Percentiles rank a stretch among this genome's conserved stretches.
These are phyloP conservation scores for Astragalus glycyphyllos DNA, from an alignment of 306 rosid species.

Conservation along the genomic window DNA sequence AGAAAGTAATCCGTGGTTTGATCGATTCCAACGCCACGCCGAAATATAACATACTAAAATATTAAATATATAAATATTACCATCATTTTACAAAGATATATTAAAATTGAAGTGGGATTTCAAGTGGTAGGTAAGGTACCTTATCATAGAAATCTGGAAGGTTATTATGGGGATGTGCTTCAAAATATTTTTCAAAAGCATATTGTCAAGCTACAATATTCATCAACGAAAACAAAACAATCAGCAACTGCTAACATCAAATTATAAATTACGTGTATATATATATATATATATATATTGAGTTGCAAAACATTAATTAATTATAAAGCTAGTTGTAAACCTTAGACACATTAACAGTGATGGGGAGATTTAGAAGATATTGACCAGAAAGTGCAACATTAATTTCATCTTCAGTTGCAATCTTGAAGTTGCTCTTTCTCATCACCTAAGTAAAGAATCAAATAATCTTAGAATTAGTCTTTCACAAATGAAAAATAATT, in stretches of 20 bases:
- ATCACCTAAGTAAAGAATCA: conserved; percentile 59
- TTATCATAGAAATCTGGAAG: conserved; percentile 84
- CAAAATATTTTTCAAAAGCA: conserved; percentile 73
- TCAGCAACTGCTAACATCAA: conserved; percentile 36
- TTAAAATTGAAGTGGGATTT: too few species aligned
- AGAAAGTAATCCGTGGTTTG: conserved; percentile 73
- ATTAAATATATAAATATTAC: not conserved
- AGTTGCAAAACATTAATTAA: not conserved
- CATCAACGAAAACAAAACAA: conserved; percentile 28
- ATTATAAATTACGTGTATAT: too few species aligned
- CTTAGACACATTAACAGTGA: conserved; percentile 80
- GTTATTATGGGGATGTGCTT: conserved; percentile 54
- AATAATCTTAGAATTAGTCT: conserved; percentile 1
- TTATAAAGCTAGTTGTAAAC: conserved; percentile 53
- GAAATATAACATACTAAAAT: conserved; percentile 80
- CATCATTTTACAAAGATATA: conserved; percentile 12
- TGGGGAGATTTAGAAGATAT: conserved; percentile 95
- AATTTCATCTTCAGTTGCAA: conserved; percentile 73
- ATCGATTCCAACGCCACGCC: conserved; percentile 89
- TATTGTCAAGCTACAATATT: conserved; percentile 74
- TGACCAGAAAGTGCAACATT: conserved; percentile 85
- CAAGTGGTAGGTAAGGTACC: conserved; percentile 73
- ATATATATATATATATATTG: too few species aligned
- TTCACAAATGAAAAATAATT: too few species aligned
- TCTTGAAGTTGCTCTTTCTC: conserved; percentile 91